Evolutionary conservation across 257 asterid genomes (phyloP), one percentile per base, ranked within the genome.

Genomic region (Fraxinus pennsylvanica): DNA sequence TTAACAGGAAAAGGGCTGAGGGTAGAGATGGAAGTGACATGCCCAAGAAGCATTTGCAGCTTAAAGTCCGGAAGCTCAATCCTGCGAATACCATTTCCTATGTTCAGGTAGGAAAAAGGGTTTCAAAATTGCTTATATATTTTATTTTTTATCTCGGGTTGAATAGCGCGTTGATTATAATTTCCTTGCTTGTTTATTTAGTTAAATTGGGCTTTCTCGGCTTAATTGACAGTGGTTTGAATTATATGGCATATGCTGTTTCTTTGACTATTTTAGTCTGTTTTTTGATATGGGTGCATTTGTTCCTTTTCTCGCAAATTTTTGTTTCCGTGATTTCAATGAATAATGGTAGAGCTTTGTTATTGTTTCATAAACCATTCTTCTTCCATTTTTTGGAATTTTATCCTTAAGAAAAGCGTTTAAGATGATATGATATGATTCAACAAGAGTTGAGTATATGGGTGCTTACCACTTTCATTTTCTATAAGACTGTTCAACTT

Each of bases 1-100:
- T 90, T 82, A 94, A 92, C 76, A 85, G 81, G 70, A 89, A 90
- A 87, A 90, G 99, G 87, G 99, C 99, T 21, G 91, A 91, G 71
- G 99, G 98, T 47, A 87, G 84, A 84, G 95, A 92, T 85, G 86
- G 47, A 19, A 82, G 81, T 71, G 90, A 84, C 61, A 74, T 83
- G 83, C 88, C 50, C 50, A 92, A 81, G 81, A 90, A 84, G 84
- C 79, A 84, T 68, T 87, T 92, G 84, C 92, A 90, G 78, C 93
- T 87, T 63, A 94, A 94, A 89, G 86, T 81, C 79, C 85, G 97
- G 54, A 93, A 86, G 82, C 92, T 91, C 21, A 89, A 95, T 81
- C 97, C 98, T 82, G 87, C 84, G 3, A 95, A 93, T 82, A 95
- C 98, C 10, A 85, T 88, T 79, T 78, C 91, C 25, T 93, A 93